Evolutionary conservation across 306 rosid genomes (phyloP).

Genomic region (Benincasa hispida): DNA sequence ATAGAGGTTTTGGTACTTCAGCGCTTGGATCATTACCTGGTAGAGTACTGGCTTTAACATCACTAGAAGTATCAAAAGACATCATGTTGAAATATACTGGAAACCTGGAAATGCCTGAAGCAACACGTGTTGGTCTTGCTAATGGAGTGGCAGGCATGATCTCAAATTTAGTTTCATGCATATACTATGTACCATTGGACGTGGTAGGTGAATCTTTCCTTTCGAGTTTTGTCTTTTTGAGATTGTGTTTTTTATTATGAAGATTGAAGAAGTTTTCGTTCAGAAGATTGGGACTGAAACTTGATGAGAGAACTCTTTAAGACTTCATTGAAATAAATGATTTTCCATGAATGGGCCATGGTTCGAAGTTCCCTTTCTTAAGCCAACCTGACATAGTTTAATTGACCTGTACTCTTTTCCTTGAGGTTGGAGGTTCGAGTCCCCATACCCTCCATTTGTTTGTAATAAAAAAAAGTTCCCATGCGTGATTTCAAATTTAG

Average conservation of each 20-base stretch:
- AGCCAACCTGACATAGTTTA: not conserved
- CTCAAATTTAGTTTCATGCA: constrained; percentile 60
- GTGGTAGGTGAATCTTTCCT: constrained; percentile 37
- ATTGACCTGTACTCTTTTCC: not conserved
- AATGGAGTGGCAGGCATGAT: constrained; percentile 72
- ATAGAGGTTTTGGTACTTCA: constrained; percentile 76
- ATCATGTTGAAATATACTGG: constrained; percentile 43
- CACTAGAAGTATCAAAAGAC: constrained; percentile 70
- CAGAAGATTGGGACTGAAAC: not conserved
- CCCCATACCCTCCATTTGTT: no score
- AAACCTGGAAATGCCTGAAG: constrained; percentile 34
- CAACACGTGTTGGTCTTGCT: constrained; percentile 56
- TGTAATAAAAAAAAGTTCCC: not conserved
- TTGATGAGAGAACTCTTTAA: not conserved
- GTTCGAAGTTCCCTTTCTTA: not conserved
- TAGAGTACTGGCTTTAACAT: constrained; percentile 58
- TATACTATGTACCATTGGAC: constrained; percentile 72
- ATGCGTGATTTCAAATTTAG: not conserved
- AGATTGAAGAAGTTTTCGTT: not conserved
- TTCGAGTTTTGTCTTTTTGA: not conserved
- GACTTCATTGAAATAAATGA: not conserved
- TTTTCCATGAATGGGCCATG: not conserved
- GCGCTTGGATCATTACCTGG: constrained; percentile 82
- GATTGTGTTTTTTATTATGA: not conserved
- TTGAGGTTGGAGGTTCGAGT: not conserved